Evolutionary conservation across 345 rosid genomes (phyloP).

Genomic region (Bruguiera sexangula): DNA sequence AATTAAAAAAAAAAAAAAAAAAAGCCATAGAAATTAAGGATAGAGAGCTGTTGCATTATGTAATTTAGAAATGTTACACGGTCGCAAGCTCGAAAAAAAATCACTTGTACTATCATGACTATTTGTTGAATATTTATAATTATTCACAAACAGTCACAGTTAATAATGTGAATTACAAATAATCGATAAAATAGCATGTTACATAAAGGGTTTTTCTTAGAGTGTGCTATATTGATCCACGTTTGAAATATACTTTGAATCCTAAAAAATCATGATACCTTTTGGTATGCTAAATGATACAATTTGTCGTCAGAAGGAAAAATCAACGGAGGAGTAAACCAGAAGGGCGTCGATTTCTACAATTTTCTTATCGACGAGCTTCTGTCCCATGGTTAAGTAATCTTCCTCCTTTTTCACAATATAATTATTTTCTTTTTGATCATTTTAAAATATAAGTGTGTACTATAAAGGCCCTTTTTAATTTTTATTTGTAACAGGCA

Average conservation of each 20-base stretch:
- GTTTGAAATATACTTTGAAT: background rate
- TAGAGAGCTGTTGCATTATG: too few species aligned
- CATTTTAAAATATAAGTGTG: background rate
- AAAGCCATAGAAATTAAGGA: too few species aligned
- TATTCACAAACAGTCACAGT: too few species aligned
- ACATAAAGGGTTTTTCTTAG: too few species aligned
- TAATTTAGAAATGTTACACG: too few species aligned
- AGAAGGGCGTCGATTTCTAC: conserved; percentile 29
- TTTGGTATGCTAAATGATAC: too few species aligned
- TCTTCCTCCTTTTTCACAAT: background rate
- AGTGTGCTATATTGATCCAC: too few species aligned
- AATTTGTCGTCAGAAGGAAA: conserved; percentile 26
- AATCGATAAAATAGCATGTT: too few species aligned
- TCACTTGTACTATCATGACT: background rate
- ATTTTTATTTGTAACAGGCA: conserved; percentile 20
- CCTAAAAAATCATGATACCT: background rate
- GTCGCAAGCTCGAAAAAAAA: too few species aligned
- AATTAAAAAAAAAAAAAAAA: too few species aligned
- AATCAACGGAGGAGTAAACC: conserved; percentile 29
- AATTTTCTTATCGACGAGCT: conserved; percentile 26
- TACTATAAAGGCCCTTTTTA: too few species aligned
- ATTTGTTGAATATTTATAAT: background rate
- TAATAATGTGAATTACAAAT: too few species aligned
- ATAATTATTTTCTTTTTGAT: conserved; percentile 2
- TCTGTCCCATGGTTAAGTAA: conserved; percentile 18